Conservation (phyloP, 2,329 filamentous ascomycete species). For the Fusarium sp. region DNA sequence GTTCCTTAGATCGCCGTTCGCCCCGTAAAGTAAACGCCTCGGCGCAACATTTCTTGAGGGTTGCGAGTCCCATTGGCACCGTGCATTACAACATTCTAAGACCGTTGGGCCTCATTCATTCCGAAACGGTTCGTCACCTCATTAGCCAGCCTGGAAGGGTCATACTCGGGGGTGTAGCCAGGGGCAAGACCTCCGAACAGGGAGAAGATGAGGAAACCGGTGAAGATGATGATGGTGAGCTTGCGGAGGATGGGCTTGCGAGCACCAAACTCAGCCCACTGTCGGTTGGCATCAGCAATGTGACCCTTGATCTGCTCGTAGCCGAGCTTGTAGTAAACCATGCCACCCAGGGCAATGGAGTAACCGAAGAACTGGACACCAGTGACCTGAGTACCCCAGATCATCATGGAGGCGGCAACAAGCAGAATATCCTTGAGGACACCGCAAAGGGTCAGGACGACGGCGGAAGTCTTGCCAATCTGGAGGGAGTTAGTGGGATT, state of each 20-base stretch:
- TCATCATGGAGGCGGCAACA: constrained; percentile 81
- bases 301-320: constrained; percentile 87
- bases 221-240: constrained; percentile 75
- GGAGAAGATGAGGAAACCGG: constrained; percentile 74
- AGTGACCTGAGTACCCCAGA: constrained; percentile 82
- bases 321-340: constrained; percentile 87
- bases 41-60: constrained; percentile 15
- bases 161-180: constrained; percentile 67
- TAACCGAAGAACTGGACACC: constrained; percentile 86
- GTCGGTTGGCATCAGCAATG: constrained; percentile 76
- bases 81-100: constrained; percentile 29
- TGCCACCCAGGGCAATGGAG: constrained; percentile 80
- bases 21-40: constrained; percentile 46
- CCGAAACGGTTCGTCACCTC: constrained; percentile 64
- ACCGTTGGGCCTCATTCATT: constrained; percentile 47
- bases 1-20: constrained; percentile 50
- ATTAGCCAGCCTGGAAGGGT: constrained; percentile 62
- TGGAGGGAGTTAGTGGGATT: constrained; percentile 55
- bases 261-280: constrained; percentile 88
- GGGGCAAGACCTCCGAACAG: constrained; percentile 77
- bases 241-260: constrained; percentile 83
- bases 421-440: constrained; percentile 91
- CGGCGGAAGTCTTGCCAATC: constrained; percentile 90
- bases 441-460: constrained; percentile 87
- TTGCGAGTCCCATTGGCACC: constrained; percentile 30